Conservation (phyloP, 2,329 filamentous ascomycete species). For the Diaporthe eres region DNA sequence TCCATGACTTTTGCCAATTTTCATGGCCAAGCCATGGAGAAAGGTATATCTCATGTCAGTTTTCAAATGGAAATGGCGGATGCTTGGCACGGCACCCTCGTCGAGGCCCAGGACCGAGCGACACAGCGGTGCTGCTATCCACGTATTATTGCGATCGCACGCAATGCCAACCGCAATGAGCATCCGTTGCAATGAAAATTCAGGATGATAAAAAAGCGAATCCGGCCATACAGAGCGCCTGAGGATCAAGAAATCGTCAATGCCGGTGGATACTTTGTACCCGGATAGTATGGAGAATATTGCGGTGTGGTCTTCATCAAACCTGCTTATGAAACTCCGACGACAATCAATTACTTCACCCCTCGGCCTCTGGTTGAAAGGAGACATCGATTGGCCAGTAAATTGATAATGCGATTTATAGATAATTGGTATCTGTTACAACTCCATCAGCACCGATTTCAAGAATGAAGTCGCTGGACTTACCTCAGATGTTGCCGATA, state of each 20-base stretch:
- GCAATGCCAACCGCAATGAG: not conserved
- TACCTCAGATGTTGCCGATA: not conserved
- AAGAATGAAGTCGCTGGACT: not conserved
- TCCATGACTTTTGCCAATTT: not conserved
- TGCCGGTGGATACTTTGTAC: no score
- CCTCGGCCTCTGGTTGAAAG: no score
- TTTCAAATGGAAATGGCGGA: not conserved
- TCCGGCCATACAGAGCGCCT: not conserved
- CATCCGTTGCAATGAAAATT: not conserved
- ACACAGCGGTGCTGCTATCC: not conserved
- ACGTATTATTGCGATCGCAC: not conserved
- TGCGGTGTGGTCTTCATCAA: not conserved
- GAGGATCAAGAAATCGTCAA: not conserved
- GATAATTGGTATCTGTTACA: not conserved
- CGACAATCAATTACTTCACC: not conserved
- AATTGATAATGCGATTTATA: not conserved
- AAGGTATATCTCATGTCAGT: not conserved
- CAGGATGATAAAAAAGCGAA: not conserved
- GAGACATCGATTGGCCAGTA: fast-evolving
- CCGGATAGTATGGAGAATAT: not conserved
- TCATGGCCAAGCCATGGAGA: not conserved
- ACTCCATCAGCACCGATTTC: not conserved
- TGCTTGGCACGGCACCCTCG: no score
- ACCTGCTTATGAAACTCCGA: not conserved
- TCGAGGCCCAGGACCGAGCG: not conserved